Evolutionary conservation across 1,284 basidiomycete species (phyloP).

Genomic region (Ustilago bromivora): DNA sequence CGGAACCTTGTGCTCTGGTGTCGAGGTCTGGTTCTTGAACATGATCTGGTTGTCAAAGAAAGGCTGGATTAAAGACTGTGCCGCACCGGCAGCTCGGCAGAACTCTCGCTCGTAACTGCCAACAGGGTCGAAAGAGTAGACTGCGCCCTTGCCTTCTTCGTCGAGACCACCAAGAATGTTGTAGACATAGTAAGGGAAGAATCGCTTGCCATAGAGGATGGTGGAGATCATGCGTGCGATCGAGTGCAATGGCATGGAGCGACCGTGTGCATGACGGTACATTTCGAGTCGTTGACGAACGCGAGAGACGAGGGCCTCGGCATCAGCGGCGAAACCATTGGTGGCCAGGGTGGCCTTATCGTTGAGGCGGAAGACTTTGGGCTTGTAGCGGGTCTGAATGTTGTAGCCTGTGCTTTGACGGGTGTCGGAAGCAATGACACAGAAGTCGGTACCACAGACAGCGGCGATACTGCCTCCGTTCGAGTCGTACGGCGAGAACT

Average conservation of each 20-base stretch:
- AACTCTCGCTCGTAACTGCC: conserved; percentile 68
- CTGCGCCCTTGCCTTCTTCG: conserved; percentile 67
- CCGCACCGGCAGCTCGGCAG: conserved; percentile 67
- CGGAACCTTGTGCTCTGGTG: conserved; percentile 56
- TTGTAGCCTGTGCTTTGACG: conserved; percentile 68
- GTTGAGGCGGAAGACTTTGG: conserved; percentile 68
- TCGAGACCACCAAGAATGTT: conserved; percentile 69
- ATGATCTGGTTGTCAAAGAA: conserved; percentile 70
- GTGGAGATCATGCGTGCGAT: conserved; percentile 68
- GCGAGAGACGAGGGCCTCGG: conserved; percentile 64
- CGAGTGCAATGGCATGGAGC: conserved; percentile 66
- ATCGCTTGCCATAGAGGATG: conserved; percentile 68
- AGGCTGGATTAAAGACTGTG: conserved; percentile 67
- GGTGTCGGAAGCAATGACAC: conserved; percentile 68
- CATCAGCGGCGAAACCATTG: conserved; percentile 68
- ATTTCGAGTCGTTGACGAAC: conserved; percentile 64
- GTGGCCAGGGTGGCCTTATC: conserved; percentile 68
- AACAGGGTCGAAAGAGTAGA: conserved; percentile 68
- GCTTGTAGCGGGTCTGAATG: conserved; percentile 69
- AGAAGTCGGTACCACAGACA: conserved; percentile 67
- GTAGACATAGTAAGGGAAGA: conserved; percentile 70
- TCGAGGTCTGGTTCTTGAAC: conserved; percentile 66
- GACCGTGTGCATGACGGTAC: conserved; percentile 67
- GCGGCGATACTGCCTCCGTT: conserved; percentile 68
- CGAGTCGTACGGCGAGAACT: conserved; percentile 68